phyloP scores from a whole-genome alignment of 345 rosid species.

The Gossypium raimondii region DNA sequence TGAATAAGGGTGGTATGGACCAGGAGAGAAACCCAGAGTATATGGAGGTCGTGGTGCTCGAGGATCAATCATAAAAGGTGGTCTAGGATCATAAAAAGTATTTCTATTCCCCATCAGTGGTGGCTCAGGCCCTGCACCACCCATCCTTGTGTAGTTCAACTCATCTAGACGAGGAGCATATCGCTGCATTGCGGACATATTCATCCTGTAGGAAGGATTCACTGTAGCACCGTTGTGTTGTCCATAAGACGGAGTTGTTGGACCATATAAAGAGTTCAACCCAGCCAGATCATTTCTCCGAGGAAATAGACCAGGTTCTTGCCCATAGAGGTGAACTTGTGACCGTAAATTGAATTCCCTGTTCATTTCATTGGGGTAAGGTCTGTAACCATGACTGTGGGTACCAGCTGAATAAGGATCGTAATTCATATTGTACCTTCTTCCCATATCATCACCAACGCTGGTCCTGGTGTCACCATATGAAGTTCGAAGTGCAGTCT shows the following conservation, averaged over 20 bases:
- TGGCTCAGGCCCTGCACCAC: slow-evolving; percentile 33
- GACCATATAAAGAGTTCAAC: slow-evolving; percentile 24
- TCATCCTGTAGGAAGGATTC: slow-evolving; percentile 30
- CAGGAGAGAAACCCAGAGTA: slow-evolving; percentile 44
- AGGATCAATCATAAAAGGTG: slow-evolving; percentile 1
- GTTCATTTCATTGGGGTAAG: slow-evolving; percentile 18
- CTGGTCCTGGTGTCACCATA: slow-evolving; percentile 26
- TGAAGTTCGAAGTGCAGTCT: slow-evolving; percentile 25
- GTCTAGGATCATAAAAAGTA: slow-evolving; percentile 24
- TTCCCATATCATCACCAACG: slow-evolving; percentile 32
- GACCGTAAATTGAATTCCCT: slow-evolving; percentile 26
- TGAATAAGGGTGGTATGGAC: slow-evolving; percentile 34
- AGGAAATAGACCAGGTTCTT: slow-evolving; percentile 12
- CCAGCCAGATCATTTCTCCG: slow-evolving; percentile 30
- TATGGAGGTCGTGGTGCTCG: slow-evolving; percentile 15
- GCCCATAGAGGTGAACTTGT: slow-evolving; percentile 33
- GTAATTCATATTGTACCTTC: slow-evolving; percentile 20
- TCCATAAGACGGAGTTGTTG: slow-evolving; percentile 29
- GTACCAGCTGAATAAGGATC: slow-evolving; percentile 25
- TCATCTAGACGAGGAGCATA: slow-evolving; percentile 63
- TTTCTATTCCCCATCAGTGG: slow-evolving; percentile 15
- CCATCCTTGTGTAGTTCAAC: slow-evolving; percentile 42
- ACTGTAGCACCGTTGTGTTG: slow-evolving; percentile 20
- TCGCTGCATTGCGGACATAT: slow-evolving; percentile 45
- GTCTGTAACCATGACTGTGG: slow-evolving; percentile 27